These are phyloP conservation scores for Teratosphaeria nubilosa DNA, from an alignment of 2,329 filamentous ascomycete species.

Conservation along the genomic window DNA sequence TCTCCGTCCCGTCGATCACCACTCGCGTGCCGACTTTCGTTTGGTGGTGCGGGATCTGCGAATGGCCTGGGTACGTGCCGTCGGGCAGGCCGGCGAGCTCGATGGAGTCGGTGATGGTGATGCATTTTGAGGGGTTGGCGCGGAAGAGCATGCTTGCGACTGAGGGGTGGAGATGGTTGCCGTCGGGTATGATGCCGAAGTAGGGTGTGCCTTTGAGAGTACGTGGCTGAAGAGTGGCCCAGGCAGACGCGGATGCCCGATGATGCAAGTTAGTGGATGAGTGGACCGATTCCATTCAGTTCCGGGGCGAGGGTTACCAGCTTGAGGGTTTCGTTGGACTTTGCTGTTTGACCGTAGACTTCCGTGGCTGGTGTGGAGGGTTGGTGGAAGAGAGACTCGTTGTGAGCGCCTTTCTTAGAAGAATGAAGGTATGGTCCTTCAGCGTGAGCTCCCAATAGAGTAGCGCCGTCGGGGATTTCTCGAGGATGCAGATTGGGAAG, in stretches of 20 bases:
- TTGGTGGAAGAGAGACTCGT: constrained; percentile 34
- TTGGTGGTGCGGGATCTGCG: constrained; percentile 42
- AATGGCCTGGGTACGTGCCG: constrained; percentile 39
- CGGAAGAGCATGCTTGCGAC: constrained; percentile 41
- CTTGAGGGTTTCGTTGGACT: constrained; percentile 32
- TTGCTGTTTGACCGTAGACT: constrained; percentile 37
- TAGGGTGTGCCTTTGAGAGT: constrained; percentile 39
- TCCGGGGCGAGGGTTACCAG: constrained; percentile 46
- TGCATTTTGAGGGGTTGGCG: constrained; percentile 36
- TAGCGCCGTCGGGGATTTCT: constrained; percentile 33
- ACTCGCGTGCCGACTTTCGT: constrained; percentile 40
- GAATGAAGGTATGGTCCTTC: constrained; percentile 48
- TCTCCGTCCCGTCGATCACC: constrained; percentile 43
- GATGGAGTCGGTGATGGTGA: constrained; percentile 45
- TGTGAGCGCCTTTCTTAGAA: constrained; percentile 45
- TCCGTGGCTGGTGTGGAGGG: constrained; percentile 25
- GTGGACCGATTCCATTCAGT: constrained; percentile 29
- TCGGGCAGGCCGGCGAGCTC: constrained; percentile 44
- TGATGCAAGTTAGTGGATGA: constrained; percentile 34
- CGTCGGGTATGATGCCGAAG: constrained; percentile 45
- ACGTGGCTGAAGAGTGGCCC: constrained; percentile 42
- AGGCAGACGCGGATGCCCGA: constrained; percentile 38
- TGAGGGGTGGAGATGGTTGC: constrained; percentile 43
- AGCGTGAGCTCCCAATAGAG: constrained; percentile 45
- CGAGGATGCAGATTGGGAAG: constrained; percentile 39